Evolutionary conservation across 1,139 yeast genomes (phyloP), one percentile per base, ranked within the genome.

Genomic region (Diutina rugosa): DNA sequence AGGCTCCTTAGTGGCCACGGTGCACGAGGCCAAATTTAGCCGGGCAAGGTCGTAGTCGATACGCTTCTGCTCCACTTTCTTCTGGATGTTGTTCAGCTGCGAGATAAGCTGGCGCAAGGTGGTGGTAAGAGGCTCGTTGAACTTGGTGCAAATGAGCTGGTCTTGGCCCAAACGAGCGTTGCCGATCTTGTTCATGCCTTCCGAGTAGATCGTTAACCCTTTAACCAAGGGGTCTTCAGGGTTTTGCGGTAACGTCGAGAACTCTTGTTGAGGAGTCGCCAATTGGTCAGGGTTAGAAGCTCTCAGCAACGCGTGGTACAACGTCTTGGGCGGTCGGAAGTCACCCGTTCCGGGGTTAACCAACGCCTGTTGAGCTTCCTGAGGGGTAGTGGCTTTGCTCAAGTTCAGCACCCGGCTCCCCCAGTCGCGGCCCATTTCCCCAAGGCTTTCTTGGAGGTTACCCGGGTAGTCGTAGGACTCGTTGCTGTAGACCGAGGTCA

Each of bases 401-500:
- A 88, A 76, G 60, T 83, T 87, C 57, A 80, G 75, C 55, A 88
- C 87, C 65, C 90, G 80, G 57, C 78, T 77, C 56, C 85, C 74
- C 60, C 89, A 78, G 61, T 80, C 81, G 69, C 84, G 84, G 57
- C 91, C 84, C 60, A 89, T 80, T 61, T 87, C 95, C 56, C 79
- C 78, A 61, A 89, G 80, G 21, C 93, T 84, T 67, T 89, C 96
- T 64, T 78, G 84, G 58, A 76, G 66, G 65, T 87, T 85, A 57
- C 84, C 81, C n/a, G 96, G 96, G 69, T 89, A 89, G 69, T 90
- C 97, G 70, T 90, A 89, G 57, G 86, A 78, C 68, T 88, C 96
- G 62, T 76, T 80, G 65, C 85, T 93, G 69, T 87, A 89, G 58
- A 79, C 79, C 46, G 79, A 72, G 58, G 95, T 85, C 57, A 89